Conservation (phyloP, 2,329 filamentous ascomycete species). For the Eutypella sp. region DNA sequence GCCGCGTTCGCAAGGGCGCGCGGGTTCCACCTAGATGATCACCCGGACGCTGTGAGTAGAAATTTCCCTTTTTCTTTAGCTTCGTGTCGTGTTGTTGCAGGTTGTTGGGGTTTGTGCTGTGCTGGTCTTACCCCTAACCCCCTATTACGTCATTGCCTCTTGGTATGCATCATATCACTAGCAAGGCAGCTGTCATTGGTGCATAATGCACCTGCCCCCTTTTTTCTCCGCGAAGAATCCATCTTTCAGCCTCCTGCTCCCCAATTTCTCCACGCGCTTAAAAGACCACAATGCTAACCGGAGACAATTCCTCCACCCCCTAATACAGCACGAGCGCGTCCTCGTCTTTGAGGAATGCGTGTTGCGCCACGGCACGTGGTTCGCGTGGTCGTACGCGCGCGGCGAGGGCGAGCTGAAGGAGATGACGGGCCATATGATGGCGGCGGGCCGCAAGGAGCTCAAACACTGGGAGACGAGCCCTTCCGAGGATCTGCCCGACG, state of each 20-base stretch:
- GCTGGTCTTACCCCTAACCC: not conserved
- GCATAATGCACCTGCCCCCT: too few relatives aligned
- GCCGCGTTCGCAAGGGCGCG: slow-evolving; percentile 1
- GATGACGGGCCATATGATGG: slow-evolving; percentile 9
- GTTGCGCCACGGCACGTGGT: slow-evolving; percentile 26
- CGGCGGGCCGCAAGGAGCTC: slow-evolving; percentile 16
- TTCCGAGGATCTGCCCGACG: slow-evolving; percentile 2
- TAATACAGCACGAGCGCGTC: slow-evolving; percentile 9
- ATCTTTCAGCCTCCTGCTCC: too few relatives aligned
- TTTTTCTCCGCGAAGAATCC: not conserved
- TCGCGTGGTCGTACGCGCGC: slow-evolving; percentile 14
- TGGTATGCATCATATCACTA: too few relatives aligned
- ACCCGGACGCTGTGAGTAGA: not conserved
- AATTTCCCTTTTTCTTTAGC: too few relatives aligned
- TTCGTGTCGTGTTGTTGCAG: too few relatives aligned
- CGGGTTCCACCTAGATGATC: not conserved
- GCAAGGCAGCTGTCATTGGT: too few relatives aligned
- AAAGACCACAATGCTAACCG: too few relatives aligned
- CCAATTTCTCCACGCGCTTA: too few relatives aligned
- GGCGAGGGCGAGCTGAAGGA: not conserved
- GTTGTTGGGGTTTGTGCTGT: too few relatives aligned
- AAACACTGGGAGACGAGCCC: slow-evolving; percentile 18
- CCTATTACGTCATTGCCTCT: not conserved
- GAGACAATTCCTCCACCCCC: too few relatives aligned
- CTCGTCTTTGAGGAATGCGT: slow-evolving; percentile 20